Evolutionary conservation across 2,329 filamentous ascomycete genomes (phyloP).

Genomic region (Fusarium secorum): DNA sequence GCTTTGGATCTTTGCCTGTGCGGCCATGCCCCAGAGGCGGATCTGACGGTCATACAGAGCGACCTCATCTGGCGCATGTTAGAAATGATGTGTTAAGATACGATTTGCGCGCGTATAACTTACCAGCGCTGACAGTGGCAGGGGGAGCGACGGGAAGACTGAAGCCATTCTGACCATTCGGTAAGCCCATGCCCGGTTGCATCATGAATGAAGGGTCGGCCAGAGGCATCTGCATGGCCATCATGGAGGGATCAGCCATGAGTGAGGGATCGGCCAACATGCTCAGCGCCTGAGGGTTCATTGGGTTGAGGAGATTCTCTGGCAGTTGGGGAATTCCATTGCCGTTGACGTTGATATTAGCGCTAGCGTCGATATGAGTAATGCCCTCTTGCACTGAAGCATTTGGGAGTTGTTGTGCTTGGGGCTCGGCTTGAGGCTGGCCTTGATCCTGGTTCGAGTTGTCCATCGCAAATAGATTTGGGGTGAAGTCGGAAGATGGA

Average conservation of each 20-base stretch:
- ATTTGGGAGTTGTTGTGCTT: slow-evolving; percentile 31
- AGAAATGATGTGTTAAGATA: neutral
- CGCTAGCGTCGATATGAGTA: slow-evolving; percentile 10
- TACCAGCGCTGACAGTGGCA: slow-evolving; percentile 48
- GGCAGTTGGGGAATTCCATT: slow-evolving; percentile 35
- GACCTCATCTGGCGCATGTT: slow-evolving; percentile 76
- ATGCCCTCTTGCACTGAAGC: slow-evolving; percentile 3
- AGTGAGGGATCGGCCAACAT: slow-evolving; percentile 40
- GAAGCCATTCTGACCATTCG: slow-evolving; percentile 45
- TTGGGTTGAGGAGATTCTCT: slow-evolving; percentile 30
- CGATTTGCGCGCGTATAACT: slow-evolving; percentile 1
- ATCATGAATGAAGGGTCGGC: slow-evolving; percentile 43
- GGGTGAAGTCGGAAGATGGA: neutral
- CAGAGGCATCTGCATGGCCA: slow-evolving; percentile 39
- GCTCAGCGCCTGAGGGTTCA: slow-evolving; percentile 38
- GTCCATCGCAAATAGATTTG: slow-evolving; percentile 25
- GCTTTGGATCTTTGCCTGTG: slow-evolving; percentile 89
- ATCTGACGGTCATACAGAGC: slow-evolving; percentile 98
- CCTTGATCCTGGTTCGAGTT: slow-evolving; percentile 28
- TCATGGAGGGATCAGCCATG: slow-evolving; percentile 39
- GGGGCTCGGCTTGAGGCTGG: slow-evolving; percentile 32
- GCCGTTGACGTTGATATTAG: slow-evolving; percentile 20
- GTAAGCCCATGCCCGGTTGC: slow-evolving; percentile 43
- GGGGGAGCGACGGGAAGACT: slow-evolving; percentile 28
- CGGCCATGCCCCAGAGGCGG: slow-evolving; percentile 94